Evolutionary conservation across 2,329 filamentous ascomycete genomes (phyloP), one percentile per base, ranked within the genome.

Genomic region (Macrophomina pseudophaseolina): DNA sequence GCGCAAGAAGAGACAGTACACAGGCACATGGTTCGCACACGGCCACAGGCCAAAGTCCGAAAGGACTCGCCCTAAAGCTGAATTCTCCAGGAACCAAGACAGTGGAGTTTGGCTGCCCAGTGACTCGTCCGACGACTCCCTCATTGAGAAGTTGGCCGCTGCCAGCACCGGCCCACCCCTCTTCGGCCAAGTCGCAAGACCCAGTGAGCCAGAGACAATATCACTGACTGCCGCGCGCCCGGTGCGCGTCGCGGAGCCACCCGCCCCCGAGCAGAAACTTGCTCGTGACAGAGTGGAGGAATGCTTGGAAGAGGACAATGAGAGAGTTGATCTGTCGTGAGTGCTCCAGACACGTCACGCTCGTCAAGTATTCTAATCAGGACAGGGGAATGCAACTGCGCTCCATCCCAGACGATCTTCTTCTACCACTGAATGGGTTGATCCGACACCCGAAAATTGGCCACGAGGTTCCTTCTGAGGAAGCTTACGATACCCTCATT

Each of bases 31-130:
- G 90, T 92, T 86, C 75, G 84, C 85, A 67, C 88, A 89, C 81
- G n/a, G 38, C 38, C 70, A 66, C 78, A 71, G 32, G 74, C 33
- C 60, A 30, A 53, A 42, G 33, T 64, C 60, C 60, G 44, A 30
- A 12, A 81, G 79, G 71, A 75, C 71, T 35, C 33, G 56, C 42
- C 11, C 48, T 42, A 88, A 85, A 74, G 82, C 87, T 46, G 81
- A 81, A 14, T 80, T 91, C 64, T 80, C 82, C 71, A 83, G 87
- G 62, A 86, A 90, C 70, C 79, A 86, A 66, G 90, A 92, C 76
- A 91, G 89, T 75, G 89, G 88, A 60, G 85, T 93, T 3, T 92
- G 85, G 78, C 84, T 92, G 80, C 87, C 84, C 4, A 90, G 87
- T 68, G 89, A 91, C 70, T 79, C 76, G 33, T 80, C 79, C 42